A percentile compares a stretch with the other conserved stretches of the same genome.
phyloP scores from a whole-genome alignment of 2,329 filamentous ascomycete species.

The Ophiocordyceps sinensis region DNA sequence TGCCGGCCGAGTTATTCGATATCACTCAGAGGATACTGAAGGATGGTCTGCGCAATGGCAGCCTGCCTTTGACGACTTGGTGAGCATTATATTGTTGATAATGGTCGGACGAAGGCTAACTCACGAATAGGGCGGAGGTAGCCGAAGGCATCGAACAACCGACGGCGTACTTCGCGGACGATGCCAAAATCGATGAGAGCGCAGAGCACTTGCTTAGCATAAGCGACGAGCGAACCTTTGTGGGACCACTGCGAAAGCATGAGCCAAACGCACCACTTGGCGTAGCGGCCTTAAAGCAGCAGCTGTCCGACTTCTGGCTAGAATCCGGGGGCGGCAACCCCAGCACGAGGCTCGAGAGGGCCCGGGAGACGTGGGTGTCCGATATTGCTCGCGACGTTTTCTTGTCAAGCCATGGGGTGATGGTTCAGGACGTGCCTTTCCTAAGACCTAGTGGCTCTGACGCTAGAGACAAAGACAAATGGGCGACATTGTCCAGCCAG shows the following conservation, averaged over 20 bases:
- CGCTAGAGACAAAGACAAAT: constrained; percentile 2
- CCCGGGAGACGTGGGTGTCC: constrained; percentile 13
- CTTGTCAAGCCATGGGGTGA: constrained; percentile 18
- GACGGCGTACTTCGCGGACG: constrained; percentile 2
- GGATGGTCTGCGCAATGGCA: constrained; percentile 10
- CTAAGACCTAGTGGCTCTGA: constrained; percentile 10
- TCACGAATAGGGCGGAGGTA: constrained; percentile 1
- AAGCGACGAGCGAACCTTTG: constrained; percentile 12
- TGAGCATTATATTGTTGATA: constrained; percentile 5
- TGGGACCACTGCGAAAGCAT: constrained; percentile 15
- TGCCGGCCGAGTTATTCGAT: constrained; percentile 12
- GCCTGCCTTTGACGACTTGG: constrained; percentile 19
- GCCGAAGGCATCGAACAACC: constrained; percentile 1
- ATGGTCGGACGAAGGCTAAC: not conserved
- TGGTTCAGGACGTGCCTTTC: constrained; percentile 18
- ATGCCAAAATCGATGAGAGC: constrained; percentile 12
- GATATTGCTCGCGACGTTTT: constrained; percentile 20
- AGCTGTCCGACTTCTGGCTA: constrained; percentile 18
- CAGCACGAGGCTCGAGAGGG: constrained; percentile 9
- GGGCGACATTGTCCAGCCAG: constrained; percentile 1
- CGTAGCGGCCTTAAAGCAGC: constrained; percentile 13
- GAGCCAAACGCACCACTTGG: constrained; percentile 9
- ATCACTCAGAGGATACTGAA: constrained; percentile 13
- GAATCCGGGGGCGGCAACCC: constrained; percentile 10
- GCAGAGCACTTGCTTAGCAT: constrained; percentile 14